phyloP scores from a whole-genome alignment of 495 filamentous ascomycete species.

The Glutinoglossum americanum region DNA sequence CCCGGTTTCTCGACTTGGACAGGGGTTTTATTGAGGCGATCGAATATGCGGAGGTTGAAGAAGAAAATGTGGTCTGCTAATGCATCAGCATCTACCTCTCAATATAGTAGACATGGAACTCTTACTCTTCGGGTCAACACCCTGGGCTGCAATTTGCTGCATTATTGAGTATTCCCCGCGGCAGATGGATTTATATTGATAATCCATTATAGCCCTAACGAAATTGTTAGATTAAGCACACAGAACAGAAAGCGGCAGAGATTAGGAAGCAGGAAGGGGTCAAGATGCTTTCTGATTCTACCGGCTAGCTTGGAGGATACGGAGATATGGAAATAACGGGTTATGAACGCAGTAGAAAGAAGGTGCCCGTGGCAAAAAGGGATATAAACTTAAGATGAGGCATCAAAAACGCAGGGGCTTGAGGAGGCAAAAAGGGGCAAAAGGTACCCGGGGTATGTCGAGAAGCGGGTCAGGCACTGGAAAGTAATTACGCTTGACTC shows the following conservation, averaged over 20 bases:
- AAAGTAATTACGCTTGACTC: not conserved
- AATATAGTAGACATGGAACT: not conserved
- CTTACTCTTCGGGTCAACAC: conserved; percentile 42
- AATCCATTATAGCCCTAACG: conserved; percentile 74
- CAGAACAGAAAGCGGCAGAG: not conserved
- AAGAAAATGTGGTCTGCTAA: conserved; percentile 52
- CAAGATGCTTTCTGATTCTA: not conserved
- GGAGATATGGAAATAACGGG: no score
- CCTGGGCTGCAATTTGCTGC: conserved; percentile 50
- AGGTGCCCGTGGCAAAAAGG: no score
- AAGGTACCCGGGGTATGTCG: not conserved
- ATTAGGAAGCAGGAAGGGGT: not conserved
- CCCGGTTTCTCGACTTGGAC: conserved; percentile 57
- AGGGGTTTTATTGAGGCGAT: conserved; percentile 66
- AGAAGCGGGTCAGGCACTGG: not conserved
- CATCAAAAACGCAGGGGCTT: no score
- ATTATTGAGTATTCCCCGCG: conserved; percentile 82
- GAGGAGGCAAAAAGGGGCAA: no score
- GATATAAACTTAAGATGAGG: no score
- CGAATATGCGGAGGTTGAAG: conserved; percentile 80
- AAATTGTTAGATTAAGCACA: not conserved
- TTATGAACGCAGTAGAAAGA: no score
- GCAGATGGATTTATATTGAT: conserved; percentile 89
- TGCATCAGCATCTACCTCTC: not conserved
- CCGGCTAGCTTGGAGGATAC: not conserved